phyloP scores from a whole-genome alignment of 2,329 filamentous ascomycete species.

The Colletotrichum brevisporum region DNA sequence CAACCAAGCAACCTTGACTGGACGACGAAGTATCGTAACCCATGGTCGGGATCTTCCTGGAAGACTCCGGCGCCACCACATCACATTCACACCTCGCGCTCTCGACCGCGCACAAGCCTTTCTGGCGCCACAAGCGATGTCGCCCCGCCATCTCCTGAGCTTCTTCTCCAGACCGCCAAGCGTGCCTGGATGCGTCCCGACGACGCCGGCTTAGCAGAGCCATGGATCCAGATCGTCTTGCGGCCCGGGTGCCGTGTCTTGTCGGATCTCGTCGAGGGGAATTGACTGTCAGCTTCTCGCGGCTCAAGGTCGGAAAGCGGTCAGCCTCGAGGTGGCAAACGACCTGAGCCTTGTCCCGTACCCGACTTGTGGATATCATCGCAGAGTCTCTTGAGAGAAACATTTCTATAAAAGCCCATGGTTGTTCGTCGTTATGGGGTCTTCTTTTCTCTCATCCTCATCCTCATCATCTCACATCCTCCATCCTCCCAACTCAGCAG shows the following conservation, averaged over 20 bases:
- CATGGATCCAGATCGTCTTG: conserved; percentile 23
- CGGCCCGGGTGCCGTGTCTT: conserved; percentile 35
- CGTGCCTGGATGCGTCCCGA: not conserved
- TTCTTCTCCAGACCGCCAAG: not conserved
- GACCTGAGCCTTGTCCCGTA: not conserved
- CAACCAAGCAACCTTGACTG: conserved; percentile 21
- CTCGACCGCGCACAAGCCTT: not conserved
- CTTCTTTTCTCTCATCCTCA: conserved; percentile 23
- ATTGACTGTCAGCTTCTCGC: conserved; percentile 10
- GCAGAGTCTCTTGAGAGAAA: not conserved
- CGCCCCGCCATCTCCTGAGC: not conserved
- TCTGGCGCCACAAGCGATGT: not conserved
- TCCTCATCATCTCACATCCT: not conserved
- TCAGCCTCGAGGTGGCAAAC: not conserved
- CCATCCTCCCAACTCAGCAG: conserved; percentile 13
- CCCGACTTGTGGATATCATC: not conserved
- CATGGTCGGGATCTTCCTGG: conserved; percentile 29
- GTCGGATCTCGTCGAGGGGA: conserved; percentile 12
- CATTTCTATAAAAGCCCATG: conserved; percentile 27
- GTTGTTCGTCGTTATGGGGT: not conserved
- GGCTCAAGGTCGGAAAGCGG: not conserved
- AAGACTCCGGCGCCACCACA: not conserved
- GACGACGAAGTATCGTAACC: conserved; percentile 34
- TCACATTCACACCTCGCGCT: not conserved
- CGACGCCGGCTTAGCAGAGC: not conserved